A percentile compares a stretch with the other conserved stretches of the same genome.
Evolutionary conservation across 306 rosid genomes (phyloP).

Genomic region (Gynostemma pentaphyllum): DNA sequence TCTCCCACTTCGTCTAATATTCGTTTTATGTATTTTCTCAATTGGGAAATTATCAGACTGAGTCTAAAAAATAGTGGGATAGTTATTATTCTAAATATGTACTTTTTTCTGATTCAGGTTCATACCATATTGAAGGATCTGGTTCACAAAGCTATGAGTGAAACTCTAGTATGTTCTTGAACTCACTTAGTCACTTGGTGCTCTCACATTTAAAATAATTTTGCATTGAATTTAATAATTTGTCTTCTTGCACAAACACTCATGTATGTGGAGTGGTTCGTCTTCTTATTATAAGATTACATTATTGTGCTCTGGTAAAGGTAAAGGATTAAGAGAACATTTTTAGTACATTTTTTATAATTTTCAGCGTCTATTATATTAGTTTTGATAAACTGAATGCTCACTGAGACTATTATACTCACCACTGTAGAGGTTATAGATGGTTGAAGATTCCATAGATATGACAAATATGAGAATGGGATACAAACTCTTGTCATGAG

Average conservation of each 20-base stretch:
- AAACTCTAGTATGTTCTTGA: slow-evolving; percentile 52
- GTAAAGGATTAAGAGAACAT: too few relatives aligned
- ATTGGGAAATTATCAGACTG: neutral
- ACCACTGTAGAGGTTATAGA: too few relatives aligned
- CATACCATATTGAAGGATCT: slow-evolving; percentile 64
- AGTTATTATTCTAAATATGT: neutral
- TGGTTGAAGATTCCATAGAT: too few relatives aligned
- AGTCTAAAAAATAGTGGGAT: neutral
- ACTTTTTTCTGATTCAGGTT: slow-evolving; percentile 36
- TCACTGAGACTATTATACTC: too few relatives aligned
- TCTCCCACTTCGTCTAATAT: neutral
- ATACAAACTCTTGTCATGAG: too few relatives aligned
- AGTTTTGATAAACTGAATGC: too few relatives aligned
- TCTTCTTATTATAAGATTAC: too few relatives aligned
- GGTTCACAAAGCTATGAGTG: slow-evolving; percentile 66
- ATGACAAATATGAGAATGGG: too few relatives aligned
- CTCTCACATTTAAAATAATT: neutral
- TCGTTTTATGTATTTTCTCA: neutral
- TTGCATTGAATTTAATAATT: neutral
- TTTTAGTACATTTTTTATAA: too few relatives aligned
- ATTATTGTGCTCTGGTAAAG: too few relatives aligned
- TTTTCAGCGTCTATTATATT: too few relatives aligned
- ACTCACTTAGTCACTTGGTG: neutral
- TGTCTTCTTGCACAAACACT: neutral
- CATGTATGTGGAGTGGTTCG: neutral